Evolutionary conservation across 257 asterid genomes (phyloP), one percentile per base, ranked within the genome.

Genomic region (Apocynum venetum): DNA sequence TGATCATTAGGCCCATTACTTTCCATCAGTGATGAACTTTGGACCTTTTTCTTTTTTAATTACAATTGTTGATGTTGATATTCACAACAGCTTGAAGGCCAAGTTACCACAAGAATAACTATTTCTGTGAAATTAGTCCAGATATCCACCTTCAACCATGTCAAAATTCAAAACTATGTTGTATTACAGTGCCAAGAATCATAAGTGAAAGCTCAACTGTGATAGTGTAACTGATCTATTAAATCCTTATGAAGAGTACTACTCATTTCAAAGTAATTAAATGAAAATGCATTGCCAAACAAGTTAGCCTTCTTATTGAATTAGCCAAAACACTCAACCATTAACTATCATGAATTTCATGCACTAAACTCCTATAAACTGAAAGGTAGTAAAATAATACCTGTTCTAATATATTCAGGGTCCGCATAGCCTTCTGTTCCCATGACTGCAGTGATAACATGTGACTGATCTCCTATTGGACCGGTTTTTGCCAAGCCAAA

Each of bases 341-440:
- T 53, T 61, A 17, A 38, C 11, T 43, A 48, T 13, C 31, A 20
- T 15, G 2, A 47, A 25, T 25, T 25, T 25, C 31, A 25, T 25
- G 38, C 57, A 25, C 17, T 6, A 74, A 69, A 15, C 20, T 31
- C 20, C 41, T 41, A 19, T 5, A 61, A 20, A 53, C 17, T 5
- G 4, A 31, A 67, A 70, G 38, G 43, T 14, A 57, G 44, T 69
- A 61, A 15, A 52, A 9, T 9, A 12, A 15, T 10, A 84, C 87
- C 87, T 79, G 88, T 82, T 73, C 73, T 46, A 57, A 81, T 47
- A 72, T 84, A 84, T 74, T 84, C 85, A 6, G 88, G 88, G 56
- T 81, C 85, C 35, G 85, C 84, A 73, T 84, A 82, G 38, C 88
- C 88, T 79, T 84, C 83, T 5, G 88, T 84, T 17, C 88, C 88